Percentiles rank a stretch among this genome's conserved stretches.
These are phyloP conservation scores for Naegleria gruberi DNA, from an alignment of 208 protist genomes.

Conservation along the genomic window DNA sequence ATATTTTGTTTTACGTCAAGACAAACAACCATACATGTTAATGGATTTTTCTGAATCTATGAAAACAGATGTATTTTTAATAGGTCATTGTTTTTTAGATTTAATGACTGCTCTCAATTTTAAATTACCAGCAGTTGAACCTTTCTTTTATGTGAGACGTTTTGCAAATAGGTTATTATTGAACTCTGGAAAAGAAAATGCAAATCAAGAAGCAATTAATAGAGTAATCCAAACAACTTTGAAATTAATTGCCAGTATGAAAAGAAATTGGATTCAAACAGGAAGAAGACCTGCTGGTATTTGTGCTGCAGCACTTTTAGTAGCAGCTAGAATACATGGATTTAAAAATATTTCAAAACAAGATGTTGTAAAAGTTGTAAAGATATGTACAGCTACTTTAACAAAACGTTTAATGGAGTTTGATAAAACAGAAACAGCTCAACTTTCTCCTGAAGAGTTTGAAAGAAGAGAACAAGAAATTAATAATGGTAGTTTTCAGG, in stretches of 20 bases:
- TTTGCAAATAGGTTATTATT: constrained; percentile 49
- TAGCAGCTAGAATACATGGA: constrained; percentile 69
- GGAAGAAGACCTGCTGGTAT: constrained; percentile 73
- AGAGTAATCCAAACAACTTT: constrained; percentile 67
- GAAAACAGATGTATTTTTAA: constrained; percentile 46
- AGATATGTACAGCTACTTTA: constrained; percentile 66
- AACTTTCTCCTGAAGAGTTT: constrained; percentile 28
- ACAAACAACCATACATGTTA: constrained; percentile 70
- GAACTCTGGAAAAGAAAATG: background rate
- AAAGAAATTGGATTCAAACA: constrained; percentile 75
- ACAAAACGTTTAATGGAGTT: constrained; percentile 67
- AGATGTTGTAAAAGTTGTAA: constrained; percentile 71
- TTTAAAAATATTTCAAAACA: constrained; percentile 57
- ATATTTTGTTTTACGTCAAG: constrained; percentile 65
- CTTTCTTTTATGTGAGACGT: constrained; percentile 64
- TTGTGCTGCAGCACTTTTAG: constrained; percentile 69
- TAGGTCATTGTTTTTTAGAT: constrained; percentile 60
- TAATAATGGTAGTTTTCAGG: background rate
- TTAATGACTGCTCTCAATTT: constrained; percentile 61
- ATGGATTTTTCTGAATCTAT: constrained; percentile 66
- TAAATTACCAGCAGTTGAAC: constrained; percentile 70
- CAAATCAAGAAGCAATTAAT: constrained; percentile 49
- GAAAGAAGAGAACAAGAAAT: background rate
- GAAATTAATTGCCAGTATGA: constrained; percentile 71
- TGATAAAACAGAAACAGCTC: constrained; percentile 56